Base-by-base conservation (phyloP, 108 stramenopile species). In the Nitzschia sp. region DNA sequence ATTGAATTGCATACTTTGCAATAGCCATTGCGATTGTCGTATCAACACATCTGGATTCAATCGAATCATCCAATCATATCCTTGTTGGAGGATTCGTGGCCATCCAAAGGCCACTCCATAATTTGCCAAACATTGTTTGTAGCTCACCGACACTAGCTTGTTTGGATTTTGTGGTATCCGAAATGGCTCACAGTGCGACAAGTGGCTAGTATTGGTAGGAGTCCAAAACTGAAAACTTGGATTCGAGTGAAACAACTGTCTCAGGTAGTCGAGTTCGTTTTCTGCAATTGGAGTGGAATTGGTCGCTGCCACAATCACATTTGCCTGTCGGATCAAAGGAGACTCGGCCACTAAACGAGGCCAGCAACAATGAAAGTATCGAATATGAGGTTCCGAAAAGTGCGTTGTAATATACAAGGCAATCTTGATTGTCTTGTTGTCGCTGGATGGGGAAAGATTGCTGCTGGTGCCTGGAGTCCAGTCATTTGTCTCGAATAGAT, bases 1-100 rank as follows among this genome's bases (percentile, higher is more conserved):
- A 35, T 51, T 60, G 38, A 9, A 42, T 42, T 42, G 38, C 57
- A 56, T 77, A 2, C 58, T 35, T 23, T 33, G 27, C 2, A 77
- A 21, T 21, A 67, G 26, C 56, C 59, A 81, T 19, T 57, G 59
- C 18, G 72, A 71, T 24, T 77, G 68, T 21, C 76, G 76, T 31
- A 82, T 54, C 11, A 82, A 23, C 0, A 82, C 81, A 70, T 82
- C 81, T 3, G 81, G 81, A 65, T 82, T 82, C 28, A 82, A 31
- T 0, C 81, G 76, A 13, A 82, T 69, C 32, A 82, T 59, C 81
- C 81, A 82, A 49, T 82, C 81, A 61, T 77, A 82, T 1, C 33
- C 35, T 53, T 17, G 29, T 6, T 31, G 28, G 11, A 46, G 6
- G 23, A 46, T 8, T 51, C 33, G 27, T 15, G 26, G 24, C 49